These are phyloP conservation scores for Paramecium primaurelia DNA, from an alignment of 73 alveolate genomes.

Conservation along the genomic window DNA sequence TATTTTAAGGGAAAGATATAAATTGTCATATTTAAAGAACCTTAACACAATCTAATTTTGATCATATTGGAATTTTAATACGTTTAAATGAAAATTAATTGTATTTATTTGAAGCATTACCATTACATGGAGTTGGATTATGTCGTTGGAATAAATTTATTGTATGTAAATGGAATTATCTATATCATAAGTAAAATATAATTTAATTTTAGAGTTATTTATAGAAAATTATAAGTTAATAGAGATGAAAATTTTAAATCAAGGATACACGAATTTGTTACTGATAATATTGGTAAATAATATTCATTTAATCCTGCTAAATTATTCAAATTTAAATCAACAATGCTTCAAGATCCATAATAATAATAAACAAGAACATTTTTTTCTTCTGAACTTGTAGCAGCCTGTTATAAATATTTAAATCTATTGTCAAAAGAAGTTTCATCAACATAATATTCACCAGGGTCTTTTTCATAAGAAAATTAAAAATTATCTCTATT, in stretches of 20 bases:
- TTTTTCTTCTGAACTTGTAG: constrained; percentile 46
- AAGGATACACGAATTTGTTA: constrained; percentile 64
- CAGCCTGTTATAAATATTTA: constrained; percentile 34
- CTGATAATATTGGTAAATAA: constrained; percentile 69
- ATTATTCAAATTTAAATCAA: constrained; percentile 50
- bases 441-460: constrained; percentile 47
- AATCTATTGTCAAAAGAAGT: neutral
- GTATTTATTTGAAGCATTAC: constrained; percentile 65
- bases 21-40: constrained; percentile 73
- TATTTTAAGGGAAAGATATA: constrained; percentile 72
- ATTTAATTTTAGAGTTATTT: constrained; percentile 47
- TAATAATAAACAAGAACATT: constrained; percentile 27
- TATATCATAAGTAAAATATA: constrained; percentile 1
- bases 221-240: constrained; percentile 62
- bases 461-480: constrained; percentile 41
- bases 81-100: constrained; percentile 57
- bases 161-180: constrained; percentile 59
- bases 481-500: neutral
- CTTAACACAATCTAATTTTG: constrained; percentile 68
- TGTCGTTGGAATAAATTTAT: constrained; percentile 67
- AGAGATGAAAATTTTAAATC: constrained; percentile 67
- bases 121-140: constrained; percentile 64
- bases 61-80: constrained; percentile 68
- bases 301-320: constrained; percentile 67
- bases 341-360: constrained; percentile 18